Percentiles rank a stretch among this genome's conserved stretches.
These are phyloP conservation scores for Chlamydomonas schloesseri DNA, from an alignment of 139 green algal species.

Conservation along the genomic window DNA sequence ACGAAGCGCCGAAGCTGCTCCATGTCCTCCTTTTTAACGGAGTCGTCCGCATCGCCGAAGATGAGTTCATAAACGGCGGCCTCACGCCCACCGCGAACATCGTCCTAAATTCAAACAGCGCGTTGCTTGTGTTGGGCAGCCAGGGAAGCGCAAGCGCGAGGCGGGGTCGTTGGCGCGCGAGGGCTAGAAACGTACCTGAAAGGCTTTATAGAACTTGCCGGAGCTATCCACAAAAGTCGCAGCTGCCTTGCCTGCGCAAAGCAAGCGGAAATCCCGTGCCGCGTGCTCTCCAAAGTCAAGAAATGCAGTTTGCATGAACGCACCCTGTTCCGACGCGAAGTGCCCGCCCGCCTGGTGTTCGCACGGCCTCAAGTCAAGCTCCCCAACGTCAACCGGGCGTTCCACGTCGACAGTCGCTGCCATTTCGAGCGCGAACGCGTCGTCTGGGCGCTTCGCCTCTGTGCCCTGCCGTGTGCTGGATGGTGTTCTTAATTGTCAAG, in stretches of 20 bases:
- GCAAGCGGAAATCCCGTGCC: background rate
- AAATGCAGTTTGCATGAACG: background rate
- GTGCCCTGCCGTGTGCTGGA: too few species aligned
- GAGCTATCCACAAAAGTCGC: conserved; percentile 28
- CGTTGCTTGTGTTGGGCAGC: background rate
- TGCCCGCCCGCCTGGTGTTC: conserved; percentile 38
- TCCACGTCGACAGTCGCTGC: background rate
- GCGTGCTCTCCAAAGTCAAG: background rate
- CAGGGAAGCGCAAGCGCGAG: too few species aligned
- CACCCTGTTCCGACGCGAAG: conserved; percentile 8
- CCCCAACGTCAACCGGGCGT: background rate
- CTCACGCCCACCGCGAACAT: conserved; percentile 17
- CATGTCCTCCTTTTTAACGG: conserved; percentile 54
- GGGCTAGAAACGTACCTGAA: conserved; percentile 13
- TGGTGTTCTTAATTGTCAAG: too few species aligned
- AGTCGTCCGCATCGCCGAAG: background rate
- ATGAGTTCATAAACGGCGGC: conserved; percentile 26
- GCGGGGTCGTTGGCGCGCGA: too few species aligned
- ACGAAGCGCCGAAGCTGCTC: conserved; percentile 65
- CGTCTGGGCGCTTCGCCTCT: too few species aligned
- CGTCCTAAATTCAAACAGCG: background rate
- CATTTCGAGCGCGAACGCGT: background rate
- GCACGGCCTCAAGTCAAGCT: conserved; percentile 3
- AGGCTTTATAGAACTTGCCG: conserved; percentile 40
- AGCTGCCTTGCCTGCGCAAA: conserved; percentile 26